Base-by-base conservation (phyloP, 192 early-diverging fungal genomes). In the Allomyces javanicus region DNA sequence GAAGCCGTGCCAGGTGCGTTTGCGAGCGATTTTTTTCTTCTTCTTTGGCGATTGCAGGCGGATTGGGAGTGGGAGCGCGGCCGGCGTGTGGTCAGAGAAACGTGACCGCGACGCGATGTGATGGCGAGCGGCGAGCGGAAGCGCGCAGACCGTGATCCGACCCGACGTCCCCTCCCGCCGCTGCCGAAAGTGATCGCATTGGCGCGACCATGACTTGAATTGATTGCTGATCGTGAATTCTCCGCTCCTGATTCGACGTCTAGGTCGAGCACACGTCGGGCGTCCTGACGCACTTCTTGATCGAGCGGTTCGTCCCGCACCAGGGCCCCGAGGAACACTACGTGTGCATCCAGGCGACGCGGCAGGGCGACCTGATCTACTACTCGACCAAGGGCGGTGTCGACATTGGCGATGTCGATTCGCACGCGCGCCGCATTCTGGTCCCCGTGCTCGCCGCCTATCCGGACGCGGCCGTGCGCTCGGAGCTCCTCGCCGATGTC, bases 311-410 rank as follows among this genome's bases (percentile, higher is more conserved):
- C 69, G 83, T 91, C 64, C 89, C 93, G 65, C 96, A 98, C 75
- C 81, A 90, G 43, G 78, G 81, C 68, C 85, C 91, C 72, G 89
- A 88, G 61, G 96, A 98, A 80, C 95, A 93, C 82, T 98, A 96
- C 75, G 83, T 96, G 64, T 91, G 89, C 79, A 94, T 98, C 78
- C 93, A 96, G 80, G 89, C 89, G 64, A 85, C 85, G 65, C 89
- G 95, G 71, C 87, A 96, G 50, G 96, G 96, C 65, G 93, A 98
- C 78, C 82, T 87, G 73, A 93, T 98, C 64, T 85, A 92, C 67
- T 98, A 96, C 74, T 96, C 95, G 45, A 92, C 95, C 78, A 93
- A 98, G 79, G 96, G 96, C 72, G 96, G 96, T 67, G 88, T 98
- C 55, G 96, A 98, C 68, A 83, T 98, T 62, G 96, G 96, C 74